These are phyloP conservation scores for Moesziomyces sp. DNA, from an alignment of 1,284 basidiomycete species.

Conservation along the genomic window DNA sequence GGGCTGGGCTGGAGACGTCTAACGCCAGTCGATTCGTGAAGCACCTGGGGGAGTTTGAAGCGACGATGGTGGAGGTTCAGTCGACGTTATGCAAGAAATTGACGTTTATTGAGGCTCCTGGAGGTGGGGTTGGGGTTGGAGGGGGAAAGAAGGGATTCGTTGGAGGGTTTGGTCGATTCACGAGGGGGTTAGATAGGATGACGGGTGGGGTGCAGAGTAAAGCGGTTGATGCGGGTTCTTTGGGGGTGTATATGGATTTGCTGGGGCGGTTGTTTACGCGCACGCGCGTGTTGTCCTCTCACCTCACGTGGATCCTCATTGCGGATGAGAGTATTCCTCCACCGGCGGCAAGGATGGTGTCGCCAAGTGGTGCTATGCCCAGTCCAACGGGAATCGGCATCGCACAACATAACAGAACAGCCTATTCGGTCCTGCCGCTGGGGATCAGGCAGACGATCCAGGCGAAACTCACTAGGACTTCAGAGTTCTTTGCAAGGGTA, in stretches of 20 bases:
- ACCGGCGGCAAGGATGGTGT: not conserved
- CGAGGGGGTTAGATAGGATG: conserved; percentile 27
- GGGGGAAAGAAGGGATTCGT: conserved; percentile 7
- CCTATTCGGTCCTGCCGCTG: conserved; percentile 42
- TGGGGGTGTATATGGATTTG: conserved; percentile 13
- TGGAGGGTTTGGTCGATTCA: conserved; percentile 19
- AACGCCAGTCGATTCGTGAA: conserved; percentile 65
- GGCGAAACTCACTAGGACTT: conserved; percentile 78
- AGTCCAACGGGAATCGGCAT: conserved; percentile 15
- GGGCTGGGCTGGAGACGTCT: conserved; percentile 49
- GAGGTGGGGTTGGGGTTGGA: not conserved
- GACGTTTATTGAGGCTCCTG: conserved; percentile 72
- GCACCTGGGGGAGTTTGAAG: conserved; percentile 78
- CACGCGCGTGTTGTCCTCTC: not conserved
- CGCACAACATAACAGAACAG: conserved; percentile 6
- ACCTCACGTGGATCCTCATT: conserved; percentile 11
- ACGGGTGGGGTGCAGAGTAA: conserved; percentile 13
- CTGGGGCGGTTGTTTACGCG: conserved; percentile 1
- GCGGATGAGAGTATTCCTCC: conserved; percentile 9
- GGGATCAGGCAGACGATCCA: conserved; percentile 78
- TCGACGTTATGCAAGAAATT: conserved; percentile 79
- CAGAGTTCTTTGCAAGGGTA: conserved; percentile 90
- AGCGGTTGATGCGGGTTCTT: not conserved
- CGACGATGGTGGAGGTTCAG: conserved; percentile 79
- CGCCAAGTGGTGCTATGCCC: not conserved